Evolutionary conservation across 306 rosid genomes (phyloP).

Genomic region (Ormosia semicastrata): DNA sequence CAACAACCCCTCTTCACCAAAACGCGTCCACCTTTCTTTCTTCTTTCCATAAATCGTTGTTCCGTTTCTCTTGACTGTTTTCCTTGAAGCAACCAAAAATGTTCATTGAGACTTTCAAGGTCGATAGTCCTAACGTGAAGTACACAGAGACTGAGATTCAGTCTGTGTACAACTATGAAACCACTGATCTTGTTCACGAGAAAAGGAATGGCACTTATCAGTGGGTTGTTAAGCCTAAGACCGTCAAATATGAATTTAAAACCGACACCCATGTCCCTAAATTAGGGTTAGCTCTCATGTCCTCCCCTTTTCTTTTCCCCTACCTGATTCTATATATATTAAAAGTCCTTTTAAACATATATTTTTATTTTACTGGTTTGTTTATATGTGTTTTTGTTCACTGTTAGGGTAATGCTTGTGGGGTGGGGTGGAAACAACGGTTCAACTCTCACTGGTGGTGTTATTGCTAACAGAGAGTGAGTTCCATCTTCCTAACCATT

Average conservation of each 20-base stretch:
- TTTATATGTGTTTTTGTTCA: not conserved
- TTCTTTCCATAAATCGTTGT: not conserved
- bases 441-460: constrained; percentile 88
- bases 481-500: constrained; percentile 24
- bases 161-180: constrained; percentile 77
- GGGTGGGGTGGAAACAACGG: constrained; percentile 99
- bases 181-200: constrained; percentile 91
- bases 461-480: constrained; percentile 88
- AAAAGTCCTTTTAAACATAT: not conserved
- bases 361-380: not conserved
- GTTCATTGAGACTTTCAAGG: constrained; percentile 90
- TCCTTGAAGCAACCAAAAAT: constrained; percentile 17
- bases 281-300: constrained; percentile 57
- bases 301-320: not conserved
- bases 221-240: constrained; percentile 87
- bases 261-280: constrained; percentile 76
- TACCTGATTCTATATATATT: not conserved
- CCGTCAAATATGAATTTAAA: constrained; percentile 72
- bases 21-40: not conserved
- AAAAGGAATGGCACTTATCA: constrained; percentile 64
- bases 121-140: constrained; percentile 76
- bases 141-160: constrained; percentile 76
- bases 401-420: constrained; percentile 83
- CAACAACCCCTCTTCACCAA: not conserved
- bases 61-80: not conserved